Percentiles rank a stretch among this genome's conserved stretches.
phyloP scores from a whole-genome alignment of 2,329 filamentous ascomycete genomes.

The Pseudogymnoascus sp. region DNA sequence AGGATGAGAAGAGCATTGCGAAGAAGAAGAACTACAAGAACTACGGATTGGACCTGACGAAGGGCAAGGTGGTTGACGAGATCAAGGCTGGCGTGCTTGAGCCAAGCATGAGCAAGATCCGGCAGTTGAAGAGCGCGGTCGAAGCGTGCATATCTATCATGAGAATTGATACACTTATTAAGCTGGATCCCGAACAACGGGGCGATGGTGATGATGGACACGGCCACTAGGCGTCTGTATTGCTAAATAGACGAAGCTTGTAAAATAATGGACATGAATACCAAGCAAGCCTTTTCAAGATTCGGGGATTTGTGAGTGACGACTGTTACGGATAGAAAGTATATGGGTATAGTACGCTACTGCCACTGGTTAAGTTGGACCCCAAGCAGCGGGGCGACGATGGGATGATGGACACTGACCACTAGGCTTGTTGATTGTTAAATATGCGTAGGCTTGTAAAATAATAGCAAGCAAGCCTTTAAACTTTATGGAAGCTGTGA shows the following conservation, averaged over 20 bases:
- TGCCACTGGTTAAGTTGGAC: constrained; percentile 73
- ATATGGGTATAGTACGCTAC: not conserved
- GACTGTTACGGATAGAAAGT: not conserved
- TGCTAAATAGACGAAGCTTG: constrained; percentile 19
- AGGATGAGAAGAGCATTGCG: constrained; percentile 82
- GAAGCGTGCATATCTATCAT: constrained; percentile 99
- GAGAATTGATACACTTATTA: constrained; percentile 98
- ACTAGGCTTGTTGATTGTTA: not conserved
- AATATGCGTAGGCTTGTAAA: not conserved
- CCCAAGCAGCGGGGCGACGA: constrained; percentile 67
- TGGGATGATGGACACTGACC: constrained; percentile 68
- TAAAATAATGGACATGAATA: constrained; percentile 18
- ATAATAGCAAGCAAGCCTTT: not conserved
- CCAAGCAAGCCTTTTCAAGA: not conserved
- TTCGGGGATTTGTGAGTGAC: not conserved
- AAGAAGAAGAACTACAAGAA: constrained; percentile 98
- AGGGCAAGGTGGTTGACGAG: constrained; percentile 86
- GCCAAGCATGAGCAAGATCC: constrained; percentile 96
- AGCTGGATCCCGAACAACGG: constrained; percentile 84
- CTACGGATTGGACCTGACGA: constrained; percentile 86
- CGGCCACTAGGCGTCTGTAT: constrained; percentile 56
- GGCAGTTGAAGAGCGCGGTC: constrained; percentile 96
- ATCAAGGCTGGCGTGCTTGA: constrained; percentile 93
- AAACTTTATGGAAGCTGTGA: not conserved
- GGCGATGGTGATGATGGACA: constrained; percentile 72